These are phyloP conservation scores for Tuber microsphaerosporum DNA, from an alignment of 495 filamentous ascomycete species.

Conservation along the genomic window DNA sequence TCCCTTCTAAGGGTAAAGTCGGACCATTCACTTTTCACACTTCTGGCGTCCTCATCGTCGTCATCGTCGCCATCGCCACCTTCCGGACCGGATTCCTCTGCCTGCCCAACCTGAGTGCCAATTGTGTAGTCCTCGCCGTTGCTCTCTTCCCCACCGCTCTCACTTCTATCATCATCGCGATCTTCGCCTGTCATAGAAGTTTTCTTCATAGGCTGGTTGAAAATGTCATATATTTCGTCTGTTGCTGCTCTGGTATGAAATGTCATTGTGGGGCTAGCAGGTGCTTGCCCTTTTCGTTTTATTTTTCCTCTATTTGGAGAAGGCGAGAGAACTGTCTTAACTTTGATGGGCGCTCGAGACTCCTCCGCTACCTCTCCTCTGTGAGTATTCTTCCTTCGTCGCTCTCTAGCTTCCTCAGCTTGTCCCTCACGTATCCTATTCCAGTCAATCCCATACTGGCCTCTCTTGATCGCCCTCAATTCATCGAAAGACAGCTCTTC, in stretches of 20 bases:
- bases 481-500: constrained; percentile 65
- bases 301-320: constrained; percentile 40
- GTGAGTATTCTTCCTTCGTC: constrained; percentile 54
- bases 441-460: constrained; percentile 72
- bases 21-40: constrained; percentile 39
- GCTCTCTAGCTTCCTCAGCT: constrained; percentile 57
- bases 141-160: constrained; percentile 59
- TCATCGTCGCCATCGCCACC: constrained; percentile 43
- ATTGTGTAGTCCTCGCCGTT: constrained; percentile 54
- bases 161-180: constrained; percentile 43
- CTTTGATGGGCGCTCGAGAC: constrained; percentile 35
- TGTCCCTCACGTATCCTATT: constrained; percentile 45
- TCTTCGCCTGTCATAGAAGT: constrained; percentile 35
- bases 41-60: constrained; percentile 43
- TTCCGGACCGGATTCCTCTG: constrained; percentile 24
- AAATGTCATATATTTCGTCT: constrained; percentile 93
- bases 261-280: constrained; percentile 73
- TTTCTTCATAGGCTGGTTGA: constrained; percentile 76
- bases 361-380: constrained; percentile 27
- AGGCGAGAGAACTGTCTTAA: constrained; percentile 40
- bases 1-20: constrained; percentile 38
- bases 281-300: constrained; percentile 29
- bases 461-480: constrained; percentile 67
- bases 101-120: constrained; percentile 41
- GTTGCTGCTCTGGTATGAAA: constrained; percentile 90